Evolutionary conservation across 108 stramenopile genomes (phyloP).

Genomic region (Fragilaria radians): DNA sequence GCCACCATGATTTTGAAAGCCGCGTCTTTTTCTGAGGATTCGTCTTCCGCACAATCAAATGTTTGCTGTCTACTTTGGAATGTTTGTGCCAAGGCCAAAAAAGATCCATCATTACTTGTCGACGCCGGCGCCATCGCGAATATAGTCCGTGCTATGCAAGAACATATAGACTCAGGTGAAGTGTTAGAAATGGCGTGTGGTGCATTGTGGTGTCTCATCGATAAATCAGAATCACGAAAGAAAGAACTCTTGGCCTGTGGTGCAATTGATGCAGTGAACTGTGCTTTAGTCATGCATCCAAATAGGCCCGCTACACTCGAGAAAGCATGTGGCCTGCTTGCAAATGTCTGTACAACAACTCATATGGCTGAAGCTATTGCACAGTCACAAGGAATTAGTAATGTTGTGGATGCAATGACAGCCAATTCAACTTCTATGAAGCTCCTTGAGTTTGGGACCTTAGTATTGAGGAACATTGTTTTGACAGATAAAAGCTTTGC

Average conservation of each 20-base stretch:
- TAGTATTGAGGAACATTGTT: slow-evolving; percentile 34
- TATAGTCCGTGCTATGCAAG: slow-evolving; percentile 46
- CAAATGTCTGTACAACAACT: slow-evolving; percentile 23
- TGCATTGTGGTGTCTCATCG: slow-evolving; percentile 28
- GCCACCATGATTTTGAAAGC: slow-evolving; percentile 9
- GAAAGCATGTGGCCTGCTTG: slow-evolving; percentile 39
- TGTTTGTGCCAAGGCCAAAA: slow-evolving; percentile 4
- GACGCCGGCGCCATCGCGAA: neutral
- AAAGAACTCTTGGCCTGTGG: slow-evolving; percentile 27
- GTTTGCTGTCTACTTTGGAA: slow-evolving; percentile 27
- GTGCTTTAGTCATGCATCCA: slow-evolving; percentile 45
- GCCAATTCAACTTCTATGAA: slow-evolving; percentile 19
- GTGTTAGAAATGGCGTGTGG: slow-evolving; percentile 44
- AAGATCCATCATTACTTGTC: neutral
- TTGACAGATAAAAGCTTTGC: slow-evolving; percentile 15
- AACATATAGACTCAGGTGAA: slow-evolving; percentile 33
- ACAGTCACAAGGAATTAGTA: slow-evolving; percentile 34
- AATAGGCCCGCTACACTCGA: slow-evolving; percentile 25
- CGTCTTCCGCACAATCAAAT: slow-evolving; percentile 17
- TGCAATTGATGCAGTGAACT: slow-evolving; percentile 42
- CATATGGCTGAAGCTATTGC: slow-evolving; percentile 33
- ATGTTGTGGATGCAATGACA: slow-evolving; percentile 44
- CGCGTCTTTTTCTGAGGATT: slow-evolving; percentile 11
- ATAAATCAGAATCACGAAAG: slow-evolving; percentile 26
- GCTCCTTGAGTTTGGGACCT: slow-evolving; percentile 34